Percentiles rank a stretch among this genome's conserved stretches.
These are phyloP conservation scores for Rhizopogon rudus DNA, from an alignment of 768 basidiomycete genomes.

Conservation along the genomic window DNA sequence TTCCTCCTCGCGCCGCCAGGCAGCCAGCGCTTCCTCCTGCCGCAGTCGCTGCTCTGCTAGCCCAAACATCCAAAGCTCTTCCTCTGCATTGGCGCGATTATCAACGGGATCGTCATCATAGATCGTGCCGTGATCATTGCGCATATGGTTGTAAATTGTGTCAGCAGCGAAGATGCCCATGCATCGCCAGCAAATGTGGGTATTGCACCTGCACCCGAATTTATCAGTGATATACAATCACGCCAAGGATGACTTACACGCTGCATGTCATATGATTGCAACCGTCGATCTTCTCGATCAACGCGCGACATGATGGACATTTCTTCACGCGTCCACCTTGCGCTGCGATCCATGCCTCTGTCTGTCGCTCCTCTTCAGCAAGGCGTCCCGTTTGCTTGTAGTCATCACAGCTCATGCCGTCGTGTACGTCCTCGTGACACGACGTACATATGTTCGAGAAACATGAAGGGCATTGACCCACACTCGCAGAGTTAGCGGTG, in stretches of 20 bases:
- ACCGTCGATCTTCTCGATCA: conserved; percentile 66
- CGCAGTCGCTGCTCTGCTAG: not conserved
- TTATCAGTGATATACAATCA: not conserved
- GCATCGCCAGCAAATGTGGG: conserved; percentile 75
- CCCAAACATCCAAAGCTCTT: not conserved
- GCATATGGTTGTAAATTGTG: conserved; percentile 37
- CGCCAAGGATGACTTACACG: conserved; percentile 10
- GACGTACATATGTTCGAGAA: conserved; percentile 57
- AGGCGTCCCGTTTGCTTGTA: conserved; percentile 25
- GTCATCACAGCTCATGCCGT: conserved; percentile 55
- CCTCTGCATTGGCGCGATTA: conserved; percentile 12
- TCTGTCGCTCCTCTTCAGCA: conserved; percentile 48
- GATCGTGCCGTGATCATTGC: conserved; percentile 24
- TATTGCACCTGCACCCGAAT: conserved; percentile 44
- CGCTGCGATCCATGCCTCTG: conserved; percentile 49
- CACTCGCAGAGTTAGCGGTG: conserved; percentile 28
- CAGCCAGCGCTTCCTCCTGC: not conserved
- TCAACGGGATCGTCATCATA: conserved; percentile 11
- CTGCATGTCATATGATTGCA: conserved; percentile 80
- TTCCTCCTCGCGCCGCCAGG: not conserved
- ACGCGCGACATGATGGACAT: conserved; percentile 65
- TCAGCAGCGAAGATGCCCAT: conserved; percentile 31
- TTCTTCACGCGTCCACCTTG: conserved; percentile 57
- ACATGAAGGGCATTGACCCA: conserved; percentile 65
- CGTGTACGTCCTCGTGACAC: conserved; percentile 59